These are phyloP conservation scores for Aphanomyces cochlioides DNA, from an alignment of 352 stramenopile genomes.

Conservation along the genomic window DNA sequence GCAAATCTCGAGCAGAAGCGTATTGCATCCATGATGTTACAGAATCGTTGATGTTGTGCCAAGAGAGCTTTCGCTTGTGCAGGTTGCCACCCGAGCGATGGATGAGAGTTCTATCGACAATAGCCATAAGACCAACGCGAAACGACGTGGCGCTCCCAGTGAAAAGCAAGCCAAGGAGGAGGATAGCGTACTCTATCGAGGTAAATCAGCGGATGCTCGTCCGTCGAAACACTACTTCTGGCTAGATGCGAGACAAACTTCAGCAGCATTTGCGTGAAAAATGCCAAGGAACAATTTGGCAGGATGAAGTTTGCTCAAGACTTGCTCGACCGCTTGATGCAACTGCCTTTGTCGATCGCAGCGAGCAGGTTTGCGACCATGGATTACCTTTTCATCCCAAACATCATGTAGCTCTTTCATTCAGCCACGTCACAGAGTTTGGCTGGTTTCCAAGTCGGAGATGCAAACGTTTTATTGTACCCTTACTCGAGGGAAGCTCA, in stretches of 20 bases:
- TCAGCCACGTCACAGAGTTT: conserved; percentile 37
- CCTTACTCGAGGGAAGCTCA: conserved; percentile 48
- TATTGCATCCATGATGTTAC: not conserved
- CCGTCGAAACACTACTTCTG: not conserved
- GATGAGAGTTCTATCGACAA: too few species aligned
- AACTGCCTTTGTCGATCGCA: conserved; percentile 42
- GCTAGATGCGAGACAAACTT: conserved; percentile 43
- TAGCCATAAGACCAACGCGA: too few species aligned
- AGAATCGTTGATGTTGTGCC: too few species aligned
- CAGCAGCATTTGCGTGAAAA: conserved; percentile 41
- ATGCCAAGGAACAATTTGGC: conserved; percentile 48
- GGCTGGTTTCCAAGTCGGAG: not conserved
- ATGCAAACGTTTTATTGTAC: conserved; percentile 29
- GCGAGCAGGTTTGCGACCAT: conserved; percentile 32
- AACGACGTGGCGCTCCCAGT: too few species aligned
- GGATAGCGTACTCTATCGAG: conserved; percentile 11
- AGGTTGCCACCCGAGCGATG: too few species aligned
- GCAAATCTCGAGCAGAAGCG: not conserved
- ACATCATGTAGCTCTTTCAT: conserved; percentile 35
- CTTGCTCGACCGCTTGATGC: conserved; percentile 51
- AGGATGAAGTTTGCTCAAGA: conserved; percentile 50
- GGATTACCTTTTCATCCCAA: not conserved
- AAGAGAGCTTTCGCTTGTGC: too few species aligned
- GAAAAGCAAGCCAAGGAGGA: not conserved
- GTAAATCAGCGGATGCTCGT: not conserved